Conservation (phyloP, 2,329 filamentous ascomycete species). For the Neoscytalidium dimidiatum region DNA sequence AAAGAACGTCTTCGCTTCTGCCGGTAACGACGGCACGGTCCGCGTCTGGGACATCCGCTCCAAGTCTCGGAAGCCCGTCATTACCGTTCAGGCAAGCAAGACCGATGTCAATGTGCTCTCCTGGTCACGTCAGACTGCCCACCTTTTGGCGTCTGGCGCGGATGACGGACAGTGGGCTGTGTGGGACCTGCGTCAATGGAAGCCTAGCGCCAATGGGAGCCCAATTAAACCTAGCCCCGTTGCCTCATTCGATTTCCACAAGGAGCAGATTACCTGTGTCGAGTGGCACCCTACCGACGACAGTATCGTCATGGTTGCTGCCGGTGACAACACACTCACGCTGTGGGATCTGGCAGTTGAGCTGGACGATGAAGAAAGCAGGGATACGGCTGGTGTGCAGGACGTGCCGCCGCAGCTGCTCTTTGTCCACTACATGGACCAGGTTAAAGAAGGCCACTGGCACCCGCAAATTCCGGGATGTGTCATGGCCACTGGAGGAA, state of each 20-base stretch:
- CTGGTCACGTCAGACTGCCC: slow-evolving; percentile 86
- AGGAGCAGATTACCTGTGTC: slow-evolving; percentile 91
- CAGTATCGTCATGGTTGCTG: slow-evolving; percentile 89
- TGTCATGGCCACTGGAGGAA: slow-evolving; percentile 85
- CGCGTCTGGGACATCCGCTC: slow-evolving; percentile 94
- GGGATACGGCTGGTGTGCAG: slow-evolving; percentile 79
- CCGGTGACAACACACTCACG: slow-evolving; percentile 90
- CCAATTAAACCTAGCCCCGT: slow-evolving; percentile 70
- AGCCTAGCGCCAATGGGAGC: slow-evolving; percentile 59
- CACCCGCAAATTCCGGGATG: slow-evolving; percentile 92
- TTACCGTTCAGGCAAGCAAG: slow-evolving; percentile 80
- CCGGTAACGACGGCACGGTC: slow-evolving; percentile 89
- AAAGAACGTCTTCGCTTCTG: slow-evolving; percentile 90
- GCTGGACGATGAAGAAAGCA: slow-evolving; percentile 94
- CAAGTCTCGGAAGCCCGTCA: slow-evolving; percentile 84
- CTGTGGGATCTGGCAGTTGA: slow-evolving; percentile 97
- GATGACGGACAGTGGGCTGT: slow-evolving; percentile 94
- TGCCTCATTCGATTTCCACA: slow-evolving; percentile 94
- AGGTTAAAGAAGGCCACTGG: slow-evolving; percentile 96
- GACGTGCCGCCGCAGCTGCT: slow-evolving; percentile 93
- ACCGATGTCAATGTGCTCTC: slow-evolving; percentile 95
- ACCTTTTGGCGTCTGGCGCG: slow-evolving; percentile 87
- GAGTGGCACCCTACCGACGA: slow-evolving; percentile 99
- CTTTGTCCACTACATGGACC: slow-evolving; percentile 95
- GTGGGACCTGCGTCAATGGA: slow-evolving; percentile 97